Base-by-base conservation (phyloP, 1,284 basidiomycete species). In the Porogramme epimiltina region DNA sequence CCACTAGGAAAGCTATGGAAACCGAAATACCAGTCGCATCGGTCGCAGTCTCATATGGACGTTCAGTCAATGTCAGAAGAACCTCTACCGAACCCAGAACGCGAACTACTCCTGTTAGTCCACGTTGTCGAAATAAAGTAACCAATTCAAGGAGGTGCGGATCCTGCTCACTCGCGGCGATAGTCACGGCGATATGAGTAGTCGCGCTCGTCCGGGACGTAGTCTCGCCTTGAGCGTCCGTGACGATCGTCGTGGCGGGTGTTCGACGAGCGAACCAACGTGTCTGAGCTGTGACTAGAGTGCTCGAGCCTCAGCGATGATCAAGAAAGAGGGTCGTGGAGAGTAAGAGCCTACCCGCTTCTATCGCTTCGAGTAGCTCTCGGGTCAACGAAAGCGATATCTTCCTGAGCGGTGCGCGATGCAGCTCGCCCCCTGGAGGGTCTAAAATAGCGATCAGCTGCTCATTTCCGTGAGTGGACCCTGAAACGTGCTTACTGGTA, bases 251-350 rank as follows among this genome's bases (percentile, higher is more conserved):
- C 51, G 43, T 52, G 50, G 16, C 52, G 58, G 9, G 54, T 52
- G 40, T 52, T 56, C 18, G 49, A 44, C 19, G 58, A 50, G 31
- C 51, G 52, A 4, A 52, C 52, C 9, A 59, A 36, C 2, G 58
- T 59, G 37, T 59, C 58, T 16, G 58, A 59, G 36, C 58, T 56
- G 10, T 53, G 54, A 18, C 49, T 59, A 24, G 45, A 38, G 41
- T 42, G 34, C 26, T 26, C 19, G 28, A 24, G n/a, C n/a, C n/a
- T 51, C 37, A 42, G 26, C n/a, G 38, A 43, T 45, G 28, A 36
- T 36, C 50, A 33, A n/a, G 9, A 5, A 15, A 9, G 34, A 37
- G n/a, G 13, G n/a, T n/a, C 34, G n/a, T 37, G 13, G 5, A 37
- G 10, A 18, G 24, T 26, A n/a, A 19, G 22, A 50, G 16, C 34